A percentile compares a stretch with the other conserved stretches of the same genome.
phyloP scores from a whole-genome alignment of 148 eudicot genomes.

The Diospyros kaki region DNA sequence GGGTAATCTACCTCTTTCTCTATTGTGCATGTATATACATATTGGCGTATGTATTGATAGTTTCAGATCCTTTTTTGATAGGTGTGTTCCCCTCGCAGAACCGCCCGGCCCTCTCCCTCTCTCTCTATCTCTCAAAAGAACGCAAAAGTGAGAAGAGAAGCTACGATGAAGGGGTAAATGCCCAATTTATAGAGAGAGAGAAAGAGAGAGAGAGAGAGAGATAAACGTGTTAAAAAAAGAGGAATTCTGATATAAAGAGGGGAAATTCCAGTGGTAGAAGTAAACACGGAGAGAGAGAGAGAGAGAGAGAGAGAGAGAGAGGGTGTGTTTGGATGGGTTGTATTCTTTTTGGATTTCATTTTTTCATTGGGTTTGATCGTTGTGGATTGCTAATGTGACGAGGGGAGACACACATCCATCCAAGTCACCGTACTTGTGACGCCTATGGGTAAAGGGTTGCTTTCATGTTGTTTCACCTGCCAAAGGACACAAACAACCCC shows the following conservation, averaged over 20 bases:
- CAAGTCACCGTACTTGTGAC: too few relatives aligned
- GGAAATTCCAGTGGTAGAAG: too few relatives aligned
- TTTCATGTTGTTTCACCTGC: too few relatives aligned
- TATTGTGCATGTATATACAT: background rate
- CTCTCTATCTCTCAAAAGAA: constrained; percentile 5
- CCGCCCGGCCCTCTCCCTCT: constrained; percentile 10
- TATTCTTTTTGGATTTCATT: too few relatives aligned
- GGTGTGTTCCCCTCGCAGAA: constrained; percentile 11
- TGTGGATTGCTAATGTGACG: too few relatives aligned
- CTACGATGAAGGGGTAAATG: background rate
- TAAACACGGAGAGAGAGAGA: too few relatives aligned
- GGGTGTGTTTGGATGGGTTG: too few relatives aligned
- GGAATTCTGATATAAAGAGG: background rate
- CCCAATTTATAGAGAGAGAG: constrained; percentile 21
- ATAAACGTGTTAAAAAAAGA: background rate
- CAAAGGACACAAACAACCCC: too few relatives aligned
- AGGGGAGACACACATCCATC: too few relatives aligned
- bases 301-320: too few relatives aligned
- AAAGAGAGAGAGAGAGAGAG: constrained; percentile 6
- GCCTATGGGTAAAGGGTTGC: too few relatives aligned
- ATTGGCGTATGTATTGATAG: background rate
- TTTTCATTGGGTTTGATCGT: too few relatives aligned
- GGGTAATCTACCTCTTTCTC: background rate
- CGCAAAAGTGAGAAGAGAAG: constrained; percentile 20
- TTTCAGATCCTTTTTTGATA: constrained; percentile 25